Evolutionary conservation across 257 asterid species (phyloP).

Genomic region (Solanum pinnatisectum): DNA sequence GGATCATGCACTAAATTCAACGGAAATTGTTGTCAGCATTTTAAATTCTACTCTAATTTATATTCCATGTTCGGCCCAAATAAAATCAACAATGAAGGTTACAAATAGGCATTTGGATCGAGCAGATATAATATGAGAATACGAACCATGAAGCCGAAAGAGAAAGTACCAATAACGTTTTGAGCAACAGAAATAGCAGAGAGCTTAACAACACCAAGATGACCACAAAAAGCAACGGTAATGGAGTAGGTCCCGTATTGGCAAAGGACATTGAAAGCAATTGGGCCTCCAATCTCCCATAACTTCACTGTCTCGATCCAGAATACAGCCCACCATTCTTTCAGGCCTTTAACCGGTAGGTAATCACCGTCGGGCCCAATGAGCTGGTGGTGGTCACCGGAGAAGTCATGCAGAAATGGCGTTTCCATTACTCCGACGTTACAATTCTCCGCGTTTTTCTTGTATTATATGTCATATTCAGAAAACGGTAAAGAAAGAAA

Average conservation of each 20-base stretch:
- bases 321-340: not conserved
- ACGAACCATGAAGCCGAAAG: constrained; percentile 63
- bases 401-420: not conserved
- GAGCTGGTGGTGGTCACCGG: not conserved
- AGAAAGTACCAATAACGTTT: constrained; percentile 2
- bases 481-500: too few relatives aligned
- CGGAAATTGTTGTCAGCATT: not conserved
- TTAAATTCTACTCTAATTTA: not conserved
- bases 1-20: not conserved
- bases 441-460: not conserved
- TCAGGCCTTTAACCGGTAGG: not conserved
- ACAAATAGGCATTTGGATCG: not conserved
- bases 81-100: not conserved
- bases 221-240: not conserved
- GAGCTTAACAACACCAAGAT: not conserved
- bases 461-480: not conserved
- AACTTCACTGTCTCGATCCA: not conserved
- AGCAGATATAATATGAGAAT: not conserved
- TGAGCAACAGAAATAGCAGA: not conserved
- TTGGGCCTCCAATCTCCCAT: not conserved
- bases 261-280: not conserved
- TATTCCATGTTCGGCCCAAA: not conserved
- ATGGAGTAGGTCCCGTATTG: not conserved
- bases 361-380: not conserved
- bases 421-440: not conserved